Evolutionary conservation across 768 basidiomycete genomes (phyloP), one percentile per base, ranked within the genome.

Genomic region (Termitomyces sp.): DNA sequence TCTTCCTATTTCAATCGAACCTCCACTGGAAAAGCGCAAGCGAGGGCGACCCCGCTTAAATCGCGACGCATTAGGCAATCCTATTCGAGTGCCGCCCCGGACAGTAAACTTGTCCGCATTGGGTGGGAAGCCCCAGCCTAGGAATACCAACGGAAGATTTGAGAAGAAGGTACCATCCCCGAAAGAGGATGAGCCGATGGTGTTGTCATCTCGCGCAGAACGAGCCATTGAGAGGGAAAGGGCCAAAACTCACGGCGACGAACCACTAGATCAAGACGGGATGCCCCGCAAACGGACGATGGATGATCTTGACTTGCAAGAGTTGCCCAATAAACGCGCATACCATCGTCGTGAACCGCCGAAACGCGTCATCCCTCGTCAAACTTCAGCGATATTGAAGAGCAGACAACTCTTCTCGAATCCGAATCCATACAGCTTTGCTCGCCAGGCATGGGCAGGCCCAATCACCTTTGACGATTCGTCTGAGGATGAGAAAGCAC

Each of bases 61-160:
- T 27, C 73, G 58, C 27, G 56, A 49, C 42, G 58, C 72, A 31
- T 69, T 70, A 6, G 61, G 60, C 39, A 54, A 57, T 42, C 57
- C 57, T 20, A 53, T 59, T 16, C 59, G 62, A 42, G 39, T 54
- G 14, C 57, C 57, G 10, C 57, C 57, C 65, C n/a, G 51, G 64
- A 54, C 63, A 69, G 57, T 66, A 68, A 56, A 63, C 34, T 6
- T 42, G 26, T 31, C 57, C 39, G n/a, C 37, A 2, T 26, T 20
- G 1, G 46, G 39, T 29, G 41, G 67, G 32, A 76, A 71, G 55
- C 37, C 26, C 7, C 87, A 88, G 63, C 87, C 87, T 2, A 77
- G 87, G 57, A 80, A 83, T 53, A 71, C 70, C 18, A 87, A 88
- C 60, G 87, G 87, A 43, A 76, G 85, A 18, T 88, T 89, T 61